Evolutionary conservation across 2,329 filamentous ascomycete species (phyloP).

Genomic region (Trichoderma sp.): DNA sequence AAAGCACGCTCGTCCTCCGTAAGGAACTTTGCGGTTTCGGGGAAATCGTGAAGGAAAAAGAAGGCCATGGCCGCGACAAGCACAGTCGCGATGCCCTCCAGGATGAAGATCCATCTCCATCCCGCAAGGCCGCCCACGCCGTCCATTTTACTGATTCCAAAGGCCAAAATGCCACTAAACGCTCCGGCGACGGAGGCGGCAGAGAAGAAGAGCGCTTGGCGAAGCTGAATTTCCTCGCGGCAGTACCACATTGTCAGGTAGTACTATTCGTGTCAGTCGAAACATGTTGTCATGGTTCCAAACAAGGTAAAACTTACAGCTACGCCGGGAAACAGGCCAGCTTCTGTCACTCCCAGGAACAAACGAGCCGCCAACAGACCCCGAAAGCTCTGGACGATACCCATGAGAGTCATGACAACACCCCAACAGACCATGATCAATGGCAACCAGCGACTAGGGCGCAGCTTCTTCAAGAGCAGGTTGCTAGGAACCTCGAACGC

Average conservation of each 20-base stretch:
- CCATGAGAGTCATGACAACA: constrained; percentile 53
- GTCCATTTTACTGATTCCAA: constrained; percentile 69
- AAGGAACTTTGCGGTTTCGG: constrained; percentile 75
- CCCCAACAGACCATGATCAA: constrained; percentile 69
- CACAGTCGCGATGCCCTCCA: constrained; percentile 70
- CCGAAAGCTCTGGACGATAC: constrained; percentile 50
- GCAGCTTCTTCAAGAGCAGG: constrained; percentile 70
- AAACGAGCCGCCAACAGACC: constrained; percentile 54
- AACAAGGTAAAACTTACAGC: constrained; percentile 35
- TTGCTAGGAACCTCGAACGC: constrained; percentile 79
- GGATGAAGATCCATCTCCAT: constrained; percentile 68
- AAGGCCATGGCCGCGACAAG: constrained; percentile 67
- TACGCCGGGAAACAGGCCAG: constrained; percentile 67
- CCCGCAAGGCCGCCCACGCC: constrained; percentile 60
- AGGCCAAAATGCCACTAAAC: constrained; percentile 72
- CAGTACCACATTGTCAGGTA: constrained; percentile 62
- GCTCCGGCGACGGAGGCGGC: constrained; percentile 78
- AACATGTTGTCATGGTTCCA: background rate
- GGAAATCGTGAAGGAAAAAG: constrained; percentile 78
- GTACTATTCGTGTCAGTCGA: constrained; percentile 36
- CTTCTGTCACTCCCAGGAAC: constrained; percentile 65
- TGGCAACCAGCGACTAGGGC: constrained; percentile 74
- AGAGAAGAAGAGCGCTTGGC: constrained; percentile 76
- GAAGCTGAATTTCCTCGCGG: constrained; percentile 55
- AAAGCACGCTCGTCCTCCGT: constrained; percentile 69